A percentile compares a stretch with the other conserved stretches of the same genome.
phyloP scores from a whole-genome alignment of 2,329 filamentous ascomycete genomes.

The Hypoxylon sp. region DNA sequence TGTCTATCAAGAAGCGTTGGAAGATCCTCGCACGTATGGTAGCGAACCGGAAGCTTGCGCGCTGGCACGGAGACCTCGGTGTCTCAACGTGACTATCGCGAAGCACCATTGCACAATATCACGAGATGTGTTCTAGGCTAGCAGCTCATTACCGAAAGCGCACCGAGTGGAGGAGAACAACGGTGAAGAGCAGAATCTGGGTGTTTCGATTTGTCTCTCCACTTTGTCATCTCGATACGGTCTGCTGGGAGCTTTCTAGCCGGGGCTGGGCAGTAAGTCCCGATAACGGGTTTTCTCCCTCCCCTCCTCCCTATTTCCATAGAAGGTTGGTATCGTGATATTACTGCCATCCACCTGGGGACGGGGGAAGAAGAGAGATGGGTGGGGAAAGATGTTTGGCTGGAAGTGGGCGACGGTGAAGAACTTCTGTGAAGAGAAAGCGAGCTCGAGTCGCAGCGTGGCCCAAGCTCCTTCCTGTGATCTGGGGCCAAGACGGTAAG shows the following conservation, averaged over 20 bases:
- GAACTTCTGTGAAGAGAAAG: slow-evolving; percentile 33
- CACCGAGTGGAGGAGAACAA: slow-evolving; percentile 43
- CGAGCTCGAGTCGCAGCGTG: slow-evolving; percentile 25
- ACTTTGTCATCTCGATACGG: slow-evolving; percentile 38
- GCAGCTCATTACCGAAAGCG: slow-evolving; percentile 44
- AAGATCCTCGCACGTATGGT: slow-evolving; percentile 29
- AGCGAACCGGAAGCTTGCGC: slow-evolving; percentile 49
- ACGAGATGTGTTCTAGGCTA: slow-evolving; percentile 42
- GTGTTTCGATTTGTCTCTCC: slow-evolving; percentile 35
- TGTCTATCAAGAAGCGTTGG: slow-evolving; percentile 29
- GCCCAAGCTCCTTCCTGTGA: slow-evolving; percentile 34
- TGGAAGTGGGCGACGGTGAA: slow-evolving; percentile 45
- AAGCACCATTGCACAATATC: slow-evolving; percentile 45
- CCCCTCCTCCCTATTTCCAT: slow-evolving; percentile 6
- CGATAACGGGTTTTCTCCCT: slow-evolving; percentile 11
- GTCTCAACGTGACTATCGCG: slow-evolving; percentile 37
- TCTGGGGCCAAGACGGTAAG: slow-evolving; percentile 44
- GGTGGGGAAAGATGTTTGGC: slow-evolving; percentile 32
- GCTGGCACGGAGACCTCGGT: slow-evolving; percentile 35
- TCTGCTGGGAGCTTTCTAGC: slow-evolving; percentile 28
- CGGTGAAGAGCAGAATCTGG: slow-evolving; percentile 39
- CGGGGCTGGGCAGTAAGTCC: slow-evolving; percentile 28
- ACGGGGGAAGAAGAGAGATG: slow-evolving; percentile 16
- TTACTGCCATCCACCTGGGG: slow-evolving; percentile 18
- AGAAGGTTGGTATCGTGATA: slow-evolving; percentile 36